Evolutionary conservation across 2,329 filamentous ascomycete genomes (phyloP).

Genomic region (Penicillium sp.): DNA sequence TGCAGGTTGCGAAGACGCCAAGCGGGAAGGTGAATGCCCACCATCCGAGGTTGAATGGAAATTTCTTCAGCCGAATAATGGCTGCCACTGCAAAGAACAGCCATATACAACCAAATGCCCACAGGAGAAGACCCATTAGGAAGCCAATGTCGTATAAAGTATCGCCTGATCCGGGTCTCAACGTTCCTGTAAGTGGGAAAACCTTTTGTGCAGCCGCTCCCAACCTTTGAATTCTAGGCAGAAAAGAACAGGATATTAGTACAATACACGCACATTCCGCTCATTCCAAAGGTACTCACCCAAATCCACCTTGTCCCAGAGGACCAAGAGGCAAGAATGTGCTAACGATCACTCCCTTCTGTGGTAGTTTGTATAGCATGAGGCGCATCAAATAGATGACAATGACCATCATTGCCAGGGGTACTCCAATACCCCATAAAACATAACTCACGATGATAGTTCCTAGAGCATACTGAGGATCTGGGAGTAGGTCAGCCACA

Average conservation of each 20-base stretch:
- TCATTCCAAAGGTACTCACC: neutral
- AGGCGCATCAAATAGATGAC: neutral
- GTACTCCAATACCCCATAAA: neutral
- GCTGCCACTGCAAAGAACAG: neutral
- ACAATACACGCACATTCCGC: no score
- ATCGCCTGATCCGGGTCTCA: neutral
- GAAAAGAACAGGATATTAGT: neutral
- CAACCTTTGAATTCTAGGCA: neutral
- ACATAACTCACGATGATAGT: neutral
- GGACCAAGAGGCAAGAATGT: neutral
- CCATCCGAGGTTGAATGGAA: constrained; percentile 2
- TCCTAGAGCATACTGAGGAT: neutral
- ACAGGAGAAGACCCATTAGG: neutral
- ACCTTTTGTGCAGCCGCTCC: neutral
- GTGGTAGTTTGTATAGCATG: neutral
- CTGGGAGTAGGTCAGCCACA: neutral
- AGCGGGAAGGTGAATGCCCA: neutral
- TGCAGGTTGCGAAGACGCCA: neutral
- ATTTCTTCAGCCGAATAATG: neutral
- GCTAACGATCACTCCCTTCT: neutral
- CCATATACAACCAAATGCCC: neutral
- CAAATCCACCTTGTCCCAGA: neutral
- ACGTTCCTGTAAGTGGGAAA: neutral
- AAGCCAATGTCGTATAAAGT: neutral
- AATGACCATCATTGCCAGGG: neutral